Base-by-base conservation (phyloP, 2,329 filamentous ascomycete genomes). In the Trichoderma gracile region DNA sequence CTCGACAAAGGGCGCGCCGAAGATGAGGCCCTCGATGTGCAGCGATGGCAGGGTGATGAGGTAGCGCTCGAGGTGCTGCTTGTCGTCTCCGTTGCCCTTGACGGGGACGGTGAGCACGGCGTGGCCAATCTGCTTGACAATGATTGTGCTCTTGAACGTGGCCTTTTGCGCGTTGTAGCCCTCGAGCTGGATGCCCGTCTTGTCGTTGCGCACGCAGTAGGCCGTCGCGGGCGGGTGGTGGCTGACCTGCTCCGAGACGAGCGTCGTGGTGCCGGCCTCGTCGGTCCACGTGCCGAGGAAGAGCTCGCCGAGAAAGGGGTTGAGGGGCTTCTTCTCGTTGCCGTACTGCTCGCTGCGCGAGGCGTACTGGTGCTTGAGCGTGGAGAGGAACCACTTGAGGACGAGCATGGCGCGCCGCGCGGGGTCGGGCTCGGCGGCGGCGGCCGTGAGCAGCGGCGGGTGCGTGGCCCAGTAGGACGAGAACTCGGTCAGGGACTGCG, bases 91-190 rank as follows among this genome's bases (percentile, higher is more conserved):
- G 12, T 71, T 71, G 9, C 72, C 67, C 25, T 27, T 27, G 40
- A 78, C 68, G 12, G 90, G 89, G 65, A 97, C 80, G 56, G 91
- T 90, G 68, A 94, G 84, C 40, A 96, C 81, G 46, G 93, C 93
- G 74, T 97, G 93, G 42, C 94, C 94, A 70, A 96, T 89, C 79
- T 96, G 92, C 83, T 96, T 97, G 74, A 99, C 90, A 73, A 94
- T 90, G 77, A 98, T 97, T 50, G 94, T 97, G 70, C 90, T 89
- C 67, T 90, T 91, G 78, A 99, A 97, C 17, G 92, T 96, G 4
- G 94, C 93, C 77, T 97, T 98, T 75, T 98, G 95, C 17, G 91
- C 94, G 73, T 98, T 97, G 80, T 97, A 97, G 60, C 94, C 94
- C 80, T 89, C 82, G n/a, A 89, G 79, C 73, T 83, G 82, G 56